Evolutionary conservation across 345 rosid species (phyloP).

Genomic region (Salix suchowensis): DNA sequence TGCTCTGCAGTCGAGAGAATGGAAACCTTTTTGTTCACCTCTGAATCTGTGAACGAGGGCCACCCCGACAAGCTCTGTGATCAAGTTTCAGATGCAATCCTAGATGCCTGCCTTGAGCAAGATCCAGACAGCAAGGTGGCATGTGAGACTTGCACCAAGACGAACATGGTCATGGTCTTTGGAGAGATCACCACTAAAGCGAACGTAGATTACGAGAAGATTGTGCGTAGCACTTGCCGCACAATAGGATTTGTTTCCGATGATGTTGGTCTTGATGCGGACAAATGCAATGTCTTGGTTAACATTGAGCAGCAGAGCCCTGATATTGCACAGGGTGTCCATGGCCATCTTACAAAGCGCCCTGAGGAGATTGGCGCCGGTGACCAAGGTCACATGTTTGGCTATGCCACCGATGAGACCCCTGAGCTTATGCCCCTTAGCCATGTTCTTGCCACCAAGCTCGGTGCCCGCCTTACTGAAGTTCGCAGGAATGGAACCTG

Average conservation of each 20-base stretch:
- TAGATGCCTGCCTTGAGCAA: slow-evolving; percentile 21
- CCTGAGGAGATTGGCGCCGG: slow-evolving; percentile 22
- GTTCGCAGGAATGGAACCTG: slow-evolving; percentile 16
- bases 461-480: slow-evolving; percentile 15
- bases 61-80: slow-evolving; percentile 22
- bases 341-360: slow-evolving; percentile 17
- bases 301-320: slow-evolving; percentile 22
- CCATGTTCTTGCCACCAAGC: slow-evolving; percentile 22
- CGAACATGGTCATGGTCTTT: slow-evolving; percentile 18
- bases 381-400: slow-evolving; percentile 24
- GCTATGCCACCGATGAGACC: slow-evolving; percentile 20
- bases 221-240: slow-evolving; percentile 13
- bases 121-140: slow-evolving; percentile 19
- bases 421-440: slow-evolving; percentile 20
- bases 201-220: slow-evolving; percentile 12
- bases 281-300: slow-evolving; percentile 13
- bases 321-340: slow-evolving; percentile 21
- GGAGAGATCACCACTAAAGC: slow-evolving; percentile 19
- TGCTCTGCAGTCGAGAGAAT: no score
- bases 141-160: slow-evolving; percentile 18
- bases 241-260: slow-evolving; percentile 13
- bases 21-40: slow-evolving; percentile 14
- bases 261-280: slow-evolving; percentile 25
- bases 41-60: slow-evolving; percentile 22
- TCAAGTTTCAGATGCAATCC: slow-evolving; percentile 19